Conservation (phyloP, 208 protist species). For the Crithidia bombi region DNA sequence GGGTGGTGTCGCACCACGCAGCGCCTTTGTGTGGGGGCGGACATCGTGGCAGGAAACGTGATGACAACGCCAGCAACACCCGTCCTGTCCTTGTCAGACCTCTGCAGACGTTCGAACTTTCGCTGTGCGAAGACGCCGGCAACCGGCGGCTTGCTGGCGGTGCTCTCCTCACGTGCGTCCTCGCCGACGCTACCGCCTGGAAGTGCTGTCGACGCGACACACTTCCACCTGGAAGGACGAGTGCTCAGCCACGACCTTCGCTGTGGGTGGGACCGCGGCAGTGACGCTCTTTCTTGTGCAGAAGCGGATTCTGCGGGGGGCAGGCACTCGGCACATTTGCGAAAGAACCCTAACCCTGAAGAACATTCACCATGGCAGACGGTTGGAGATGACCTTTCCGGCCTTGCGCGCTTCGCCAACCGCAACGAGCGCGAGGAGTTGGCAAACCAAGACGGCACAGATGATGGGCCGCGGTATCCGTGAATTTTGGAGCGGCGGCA, state of each 20-base stretch:
- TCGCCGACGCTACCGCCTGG: neutral
- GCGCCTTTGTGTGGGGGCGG: slow-evolving; percentile 22
- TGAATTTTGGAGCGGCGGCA: slow-evolving; percentile 27
- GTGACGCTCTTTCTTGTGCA: neutral
- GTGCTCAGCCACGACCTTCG: neutral
- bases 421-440: slow-evolving; percentile 24
- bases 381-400: slow-evolving; percentile 23
- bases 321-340: slow-evolving; percentile 5
- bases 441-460: slow-evolving; percentile 17
- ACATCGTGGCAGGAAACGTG: slow-evolving; percentile 9
- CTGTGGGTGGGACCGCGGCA: neutral
- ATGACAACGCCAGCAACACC: neutral
- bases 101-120: slow-evolving; percentile 23
- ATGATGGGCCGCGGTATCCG: slow-evolving; percentile 18
- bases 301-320: slow-evolving; percentile 18
- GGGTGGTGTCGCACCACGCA: slow-evolving; percentile 13
- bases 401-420: slow-evolving; percentile 21
- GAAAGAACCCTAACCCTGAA: slow-evolving; percentile 6
- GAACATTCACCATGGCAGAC: slow-evolving; percentile 24
- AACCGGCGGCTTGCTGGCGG: neutral
- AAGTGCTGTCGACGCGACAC: neutral
- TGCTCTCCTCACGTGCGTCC: slow-evolving; percentile 10
- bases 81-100: slow-evolving; percentile 16
- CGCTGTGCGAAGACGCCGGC: slow-evolving; percentile 24
- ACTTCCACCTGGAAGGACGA: slow-evolving; percentile 37